Conservation (phyloP, 768 basidiomycete genomes). For the Suillus occidentalis region DNA sequence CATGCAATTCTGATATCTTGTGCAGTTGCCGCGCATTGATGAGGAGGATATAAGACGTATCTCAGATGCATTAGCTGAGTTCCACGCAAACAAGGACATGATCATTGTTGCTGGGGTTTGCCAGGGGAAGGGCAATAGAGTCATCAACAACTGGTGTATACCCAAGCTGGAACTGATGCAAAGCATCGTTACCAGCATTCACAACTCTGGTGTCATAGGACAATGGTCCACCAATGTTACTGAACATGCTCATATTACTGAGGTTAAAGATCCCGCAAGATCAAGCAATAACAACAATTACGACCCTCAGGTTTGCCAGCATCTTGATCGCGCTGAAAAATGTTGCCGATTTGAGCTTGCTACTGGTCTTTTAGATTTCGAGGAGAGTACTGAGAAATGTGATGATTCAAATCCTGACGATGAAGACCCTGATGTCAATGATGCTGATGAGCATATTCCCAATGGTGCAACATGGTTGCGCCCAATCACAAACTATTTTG, state of each 20-base stretch:
- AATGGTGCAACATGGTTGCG: no score
- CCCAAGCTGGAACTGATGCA: not conserved
- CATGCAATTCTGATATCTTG: not conserved
- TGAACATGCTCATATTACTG: not conserved
- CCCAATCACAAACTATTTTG: not conserved
- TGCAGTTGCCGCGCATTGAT: not conserved
- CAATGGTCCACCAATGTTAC: not conserved
- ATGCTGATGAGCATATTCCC: no score
- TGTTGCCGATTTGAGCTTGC: not conserved
- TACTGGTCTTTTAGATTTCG: not conserved
- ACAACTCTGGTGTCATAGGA: not conserved
- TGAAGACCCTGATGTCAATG: not conserved
- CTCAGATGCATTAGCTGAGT: not conserved
- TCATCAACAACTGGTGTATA: no score
- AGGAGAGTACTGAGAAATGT: no score
- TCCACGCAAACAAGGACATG: not conserved
- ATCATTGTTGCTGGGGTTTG: not conserved
- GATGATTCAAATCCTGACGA: conserved; percentile 1
- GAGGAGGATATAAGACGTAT: not conserved
- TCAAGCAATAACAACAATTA: not conserved
- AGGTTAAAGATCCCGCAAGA: not conserved
- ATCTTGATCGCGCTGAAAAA: not conserved
- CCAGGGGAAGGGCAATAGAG: not conserved
- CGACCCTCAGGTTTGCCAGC: not conserved
- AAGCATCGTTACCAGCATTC: not conserved